Evolutionary conservation across 345 rosid genomes (phyloP).

Genomic region (Brassica nigra): DNA sequence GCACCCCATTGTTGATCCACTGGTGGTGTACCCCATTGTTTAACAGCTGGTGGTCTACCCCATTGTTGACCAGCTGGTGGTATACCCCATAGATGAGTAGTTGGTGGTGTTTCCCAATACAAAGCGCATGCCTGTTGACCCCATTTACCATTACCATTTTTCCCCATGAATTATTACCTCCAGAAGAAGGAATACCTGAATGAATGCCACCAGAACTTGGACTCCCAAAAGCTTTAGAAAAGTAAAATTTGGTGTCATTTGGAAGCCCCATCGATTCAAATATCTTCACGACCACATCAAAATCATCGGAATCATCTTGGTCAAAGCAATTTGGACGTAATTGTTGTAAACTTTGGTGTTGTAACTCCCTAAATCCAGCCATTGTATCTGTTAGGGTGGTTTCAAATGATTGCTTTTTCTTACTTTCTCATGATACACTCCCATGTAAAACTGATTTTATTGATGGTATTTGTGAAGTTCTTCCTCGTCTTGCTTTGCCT

Average conservation of each 20-base stretch:
- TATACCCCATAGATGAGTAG: neutral
- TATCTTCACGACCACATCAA: no score
- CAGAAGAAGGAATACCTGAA: neutral
- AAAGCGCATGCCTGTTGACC: neutral
- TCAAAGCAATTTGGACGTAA: no score
- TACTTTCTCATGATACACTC: neutral
- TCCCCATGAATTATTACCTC: neutral
- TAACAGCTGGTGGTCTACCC: neutral
- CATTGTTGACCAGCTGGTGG: neutral
- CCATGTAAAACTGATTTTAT: neutral
- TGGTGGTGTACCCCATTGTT: neutral
- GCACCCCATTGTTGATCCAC: neutral
- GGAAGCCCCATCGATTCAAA: no score
- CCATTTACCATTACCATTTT: neutral
- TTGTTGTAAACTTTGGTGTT: no score
- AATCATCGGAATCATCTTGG: no score
- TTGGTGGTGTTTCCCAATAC: neutral
- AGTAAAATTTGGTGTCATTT: no score
- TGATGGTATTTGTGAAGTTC: neutral
- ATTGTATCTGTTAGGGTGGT: no score
- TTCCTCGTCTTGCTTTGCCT: neutral
- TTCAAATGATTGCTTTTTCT: neutral
- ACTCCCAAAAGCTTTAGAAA: no score
- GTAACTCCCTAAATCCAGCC: no score
- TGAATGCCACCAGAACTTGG: no score